Evolutionary conservation across 2,329 filamentous ascomycete genomes (phyloP).

Genomic region (Cytospora paraplurivora): DNA sequence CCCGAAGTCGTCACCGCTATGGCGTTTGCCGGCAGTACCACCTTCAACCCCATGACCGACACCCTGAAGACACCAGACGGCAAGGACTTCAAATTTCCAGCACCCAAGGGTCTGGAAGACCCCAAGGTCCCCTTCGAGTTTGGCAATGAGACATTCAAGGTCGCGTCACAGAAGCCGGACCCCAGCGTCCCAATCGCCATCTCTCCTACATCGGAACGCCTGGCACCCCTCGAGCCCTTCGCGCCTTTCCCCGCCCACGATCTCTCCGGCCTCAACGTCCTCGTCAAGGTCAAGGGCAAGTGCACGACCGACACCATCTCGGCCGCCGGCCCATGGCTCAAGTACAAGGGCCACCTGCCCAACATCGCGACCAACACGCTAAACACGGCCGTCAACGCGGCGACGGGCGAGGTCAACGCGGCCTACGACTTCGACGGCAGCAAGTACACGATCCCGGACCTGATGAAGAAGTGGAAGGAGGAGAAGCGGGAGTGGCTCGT

Average conservation of each 20-base stretch:
- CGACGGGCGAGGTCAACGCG: constrained; percentile 87
- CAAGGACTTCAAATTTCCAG: constrained; percentile 79
- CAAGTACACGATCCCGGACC: constrained; percentile 78
- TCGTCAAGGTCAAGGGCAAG: constrained; percentile 96
- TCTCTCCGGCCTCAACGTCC: constrained; percentile 75
- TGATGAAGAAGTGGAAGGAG: constrained; percentile 81
- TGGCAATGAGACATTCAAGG: constrained; percentile 74
- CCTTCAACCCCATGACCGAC: constrained; percentile 95
- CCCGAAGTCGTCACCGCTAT: constrained; percentile 97
- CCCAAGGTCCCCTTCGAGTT: constrained; percentile 69
- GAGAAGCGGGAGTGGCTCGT: constrained; percentile 82
- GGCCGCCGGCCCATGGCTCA: constrained; percentile 93
- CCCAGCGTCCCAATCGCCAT: constrained; percentile 73
- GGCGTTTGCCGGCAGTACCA: constrained; percentile 87
- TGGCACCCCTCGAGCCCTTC: constrained; percentile 91
- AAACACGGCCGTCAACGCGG: constrained; percentile 90
- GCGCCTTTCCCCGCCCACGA: constrained; percentile 77
- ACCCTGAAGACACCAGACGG: constrained; percentile 78
- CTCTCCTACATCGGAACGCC: constrained; percentile 82
- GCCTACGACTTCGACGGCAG: constrained; percentile 85
- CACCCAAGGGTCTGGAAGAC: constrained; percentile 71
- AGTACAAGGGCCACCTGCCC: constrained; percentile 98
- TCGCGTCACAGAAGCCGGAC: constrained; percentile 72
- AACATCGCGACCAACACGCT: constrained; percentile 98
- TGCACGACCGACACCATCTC: constrained; percentile 99